A percentile compares a stretch with the other conserved stretches of the same genome.
Conservation (phyloP, 371 early-diverging fungal species). For the Rhizopus arrhizus region DNA sequence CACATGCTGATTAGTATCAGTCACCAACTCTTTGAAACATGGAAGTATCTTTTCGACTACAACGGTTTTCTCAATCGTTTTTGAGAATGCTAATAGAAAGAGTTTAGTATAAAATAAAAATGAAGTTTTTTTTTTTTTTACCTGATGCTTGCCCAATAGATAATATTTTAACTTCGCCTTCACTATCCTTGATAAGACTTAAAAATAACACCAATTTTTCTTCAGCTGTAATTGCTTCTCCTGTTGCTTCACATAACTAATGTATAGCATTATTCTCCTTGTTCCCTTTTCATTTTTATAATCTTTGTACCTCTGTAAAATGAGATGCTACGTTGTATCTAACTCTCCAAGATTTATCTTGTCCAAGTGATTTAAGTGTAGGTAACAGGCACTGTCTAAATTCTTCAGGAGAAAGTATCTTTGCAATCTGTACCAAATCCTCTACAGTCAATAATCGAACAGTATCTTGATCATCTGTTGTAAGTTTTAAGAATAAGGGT, state of each 20-base stretch:
- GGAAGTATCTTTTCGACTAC: slow-evolving; percentile 85
- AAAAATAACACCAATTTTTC: slow-evolving; percentile 54
- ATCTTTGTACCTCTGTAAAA: slow-evolving; percentile 73
- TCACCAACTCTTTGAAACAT: slow-evolving; percentile 89
- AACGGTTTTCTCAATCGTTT: slow-evolving; percentile 76
- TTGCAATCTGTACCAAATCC: slow-evolving; percentile 86
- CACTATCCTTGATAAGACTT: slow-evolving; percentile 88
- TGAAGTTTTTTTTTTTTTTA: slow-evolving; percentile 9
- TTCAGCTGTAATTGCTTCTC: slow-evolving; percentile 40
- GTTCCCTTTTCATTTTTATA: no score
- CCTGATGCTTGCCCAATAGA: slow-evolving; percentile 85
- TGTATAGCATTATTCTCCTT: background rate
- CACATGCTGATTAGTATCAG: slow-evolving; percentile 95
- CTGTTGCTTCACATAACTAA: slow-evolving; percentile 43
- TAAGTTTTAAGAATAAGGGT: slow-evolving; percentile 78
- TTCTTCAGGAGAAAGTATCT: slow-evolving; percentile 78
- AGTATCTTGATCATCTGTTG: slow-evolving; percentile 94
- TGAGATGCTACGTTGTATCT: slow-evolving; percentile 96
- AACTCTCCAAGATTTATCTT: slow-evolving; percentile 97
- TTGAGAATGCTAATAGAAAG: slow-evolving; percentile 59
- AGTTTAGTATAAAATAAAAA: background rate
- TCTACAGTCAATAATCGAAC: slow-evolving; percentile 95
- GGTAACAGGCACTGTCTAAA: slow-evolving; percentile 73
- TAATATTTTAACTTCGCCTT: slow-evolving; percentile 96
- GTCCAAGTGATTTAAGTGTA: slow-evolving; percentile 74